These are phyloP conservation scores for Penicillium manginii DNA, from an alignment of 495 filamentous ascomycete species.

Conservation along the genomic window DNA sequence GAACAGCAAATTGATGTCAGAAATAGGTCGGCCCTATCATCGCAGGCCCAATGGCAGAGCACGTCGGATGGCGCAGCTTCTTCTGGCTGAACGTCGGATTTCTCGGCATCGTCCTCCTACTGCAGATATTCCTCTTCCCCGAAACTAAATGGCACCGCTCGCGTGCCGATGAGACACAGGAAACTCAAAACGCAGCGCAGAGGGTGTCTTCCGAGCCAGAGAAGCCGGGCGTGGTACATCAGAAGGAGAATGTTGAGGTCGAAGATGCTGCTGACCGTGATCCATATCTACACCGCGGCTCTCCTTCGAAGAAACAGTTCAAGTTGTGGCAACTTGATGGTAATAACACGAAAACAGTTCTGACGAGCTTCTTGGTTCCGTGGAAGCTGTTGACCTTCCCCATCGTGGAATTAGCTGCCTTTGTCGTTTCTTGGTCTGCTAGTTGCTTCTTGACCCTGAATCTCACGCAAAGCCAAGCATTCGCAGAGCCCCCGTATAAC, in stretches of 20 bases:
- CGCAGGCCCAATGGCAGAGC: slow-evolving; percentile 59
- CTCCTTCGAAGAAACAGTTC: slow-evolving; percentile 60
- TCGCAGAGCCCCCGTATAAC: slow-evolving; percentile 62
- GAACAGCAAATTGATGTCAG: not conserved
- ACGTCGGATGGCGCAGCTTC: slow-evolving; percentile 60
- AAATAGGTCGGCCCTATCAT: slow-evolving; percentile 57
- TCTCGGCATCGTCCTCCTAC: slow-evolving; percentile 47
- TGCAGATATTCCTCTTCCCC: slow-evolving; percentile 60
- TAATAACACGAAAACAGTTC: slow-evolving; percentile 42
- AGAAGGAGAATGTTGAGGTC: slow-evolving; percentile 24
- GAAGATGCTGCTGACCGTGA: slow-evolving; percentile 26
- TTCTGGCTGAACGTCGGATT: slow-evolving; percentile 61
- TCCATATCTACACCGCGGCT: slow-evolving; percentile 51
- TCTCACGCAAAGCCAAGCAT: slow-evolving; percentile 64
- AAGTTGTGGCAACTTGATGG: slow-evolving; percentile 48
- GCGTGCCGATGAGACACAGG: slow-evolving; percentile 26
- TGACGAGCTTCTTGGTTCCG: slow-evolving; percentile 51
- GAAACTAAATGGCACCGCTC: slow-evolving; percentile 63
- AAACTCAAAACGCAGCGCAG: not conserved
- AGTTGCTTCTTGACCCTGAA: slow-evolving; percentile 65
- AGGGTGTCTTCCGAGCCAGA: slow-evolving; percentile 10
- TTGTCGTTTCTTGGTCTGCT: slow-evolving; percentile 63
- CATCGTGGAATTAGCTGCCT: slow-evolving; percentile 63
- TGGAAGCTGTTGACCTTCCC: slow-evolving; percentile 64
- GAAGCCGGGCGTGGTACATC: slow-evolving; percentile 18